Conservation (phyloP, 2,329 filamentous ascomycete genomes). For the Neocatenulostroma microsporum region DNA sequence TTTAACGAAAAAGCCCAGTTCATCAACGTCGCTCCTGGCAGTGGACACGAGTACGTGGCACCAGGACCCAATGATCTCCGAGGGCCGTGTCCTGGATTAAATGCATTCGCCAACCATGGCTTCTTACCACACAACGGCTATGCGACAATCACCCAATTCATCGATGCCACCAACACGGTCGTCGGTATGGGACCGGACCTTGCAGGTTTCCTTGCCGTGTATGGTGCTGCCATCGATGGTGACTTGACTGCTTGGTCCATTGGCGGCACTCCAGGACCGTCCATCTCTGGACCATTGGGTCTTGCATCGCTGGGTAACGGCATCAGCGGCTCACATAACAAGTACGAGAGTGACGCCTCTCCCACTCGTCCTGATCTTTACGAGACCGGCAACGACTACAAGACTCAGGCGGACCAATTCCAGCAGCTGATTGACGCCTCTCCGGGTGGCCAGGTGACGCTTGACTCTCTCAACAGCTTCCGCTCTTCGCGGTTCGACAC, state of each 20-base stretch:
- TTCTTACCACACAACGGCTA: slow-evolving; percentile 28
- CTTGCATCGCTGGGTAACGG: slow-evolving; percentile 17
- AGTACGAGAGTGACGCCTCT: slow-evolving; percentile 31
- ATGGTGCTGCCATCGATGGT: slow-evolving; percentile 27
- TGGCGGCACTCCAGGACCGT: slow-evolving; percentile 19
- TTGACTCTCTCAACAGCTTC: slow-evolving; percentile 10
- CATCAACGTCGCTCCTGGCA: slow-evolving; percentile 22
- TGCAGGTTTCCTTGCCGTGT: slow-evolving; percentile 26
- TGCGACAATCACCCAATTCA: slow-evolving; percentile 24
- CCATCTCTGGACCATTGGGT: slow-evolving; percentile 9
- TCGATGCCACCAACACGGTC: slow-evolving; percentile 21
- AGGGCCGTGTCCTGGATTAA: slow-evolving; percentile 29
- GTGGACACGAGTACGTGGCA: slow-evolving; percentile 15
- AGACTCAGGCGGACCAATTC: slow-evolving; percentile 19
- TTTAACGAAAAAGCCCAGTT: slow-evolving; percentile 26
- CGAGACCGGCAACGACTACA: slow-evolving; percentile 22
- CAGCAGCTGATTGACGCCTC: slow-evolving; percentile 24
- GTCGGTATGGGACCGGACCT: slow-evolving; percentile 30
- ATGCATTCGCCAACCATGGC: slow-evolving; percentile 24
- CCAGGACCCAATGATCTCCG: slow-evolving; percentile 22
- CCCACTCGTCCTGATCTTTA: slow-evolving; percentile 29
- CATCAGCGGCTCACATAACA: slow-evolving; percentile 26
- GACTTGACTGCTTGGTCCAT: slow-evolving; percentile 26
- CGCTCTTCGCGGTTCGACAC: slow-evolving; percentile 17
- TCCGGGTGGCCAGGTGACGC: slow-evolving; percentile 12